Percentiles rank a stretch among this genome's conserved stretches.
Evolutionary conservation across 2,329 filamentous ascomycete genomes (phyloP).

Genomic region (Paracamarosporium sp.): DNA sequence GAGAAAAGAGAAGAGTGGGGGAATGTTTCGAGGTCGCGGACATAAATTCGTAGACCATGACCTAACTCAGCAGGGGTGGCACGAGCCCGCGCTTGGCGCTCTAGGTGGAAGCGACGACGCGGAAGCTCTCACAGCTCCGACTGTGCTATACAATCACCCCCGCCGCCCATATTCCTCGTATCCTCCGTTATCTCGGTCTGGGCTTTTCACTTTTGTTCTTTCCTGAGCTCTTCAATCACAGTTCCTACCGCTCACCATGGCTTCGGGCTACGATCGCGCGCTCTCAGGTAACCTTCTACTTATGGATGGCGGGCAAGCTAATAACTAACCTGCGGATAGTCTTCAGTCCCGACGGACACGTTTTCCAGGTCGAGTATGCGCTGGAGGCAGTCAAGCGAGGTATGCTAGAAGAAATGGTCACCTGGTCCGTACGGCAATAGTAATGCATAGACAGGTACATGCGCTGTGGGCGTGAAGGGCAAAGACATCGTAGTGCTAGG

Average conservation of each 20-base stretch:
- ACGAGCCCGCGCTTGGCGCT: constrained; percentile 39
- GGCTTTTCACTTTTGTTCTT: background rate
- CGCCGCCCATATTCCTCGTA: constrained; percentile 17
- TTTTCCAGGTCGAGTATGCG: constrained; percentile 99
- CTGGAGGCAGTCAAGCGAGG: constrained; percentile 98
- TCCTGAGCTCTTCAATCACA: constrained; percentile 1
- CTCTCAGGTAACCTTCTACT: constrained; percentile 79
- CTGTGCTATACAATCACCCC: constrained; percentile 27
- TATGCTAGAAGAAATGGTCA: constrained; percentile 46
- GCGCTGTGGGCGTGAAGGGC: constrained; percentile 97
- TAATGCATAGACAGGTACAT: constrained; percentile 72
- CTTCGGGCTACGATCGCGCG: constrained; percentile 98
- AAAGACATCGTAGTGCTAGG: constrained; percentile 92
- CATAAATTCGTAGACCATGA: constrained; percentile 30
- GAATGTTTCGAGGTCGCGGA: constrained; percentile 16
- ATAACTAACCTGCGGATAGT: constrained; percentile 66
- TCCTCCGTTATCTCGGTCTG: background rate
- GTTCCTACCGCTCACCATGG: constrained; percentile 62
- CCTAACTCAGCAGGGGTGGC: constrained; percentile 30
- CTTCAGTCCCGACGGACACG: constrained; percentile 98
- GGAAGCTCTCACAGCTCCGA: constrained; percentile 47
- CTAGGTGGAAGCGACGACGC: constrained; percentile 47
- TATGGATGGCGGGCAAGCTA: constrained; percentile 28
- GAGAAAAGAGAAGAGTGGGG: constrained; percentile 26
- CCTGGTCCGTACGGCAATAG: constrained; percentile 1